Evolutionary conservation across 2,329 filamentous ascomycete species (phyloP).

Genomic region (Venturia pyrina): DNA sequence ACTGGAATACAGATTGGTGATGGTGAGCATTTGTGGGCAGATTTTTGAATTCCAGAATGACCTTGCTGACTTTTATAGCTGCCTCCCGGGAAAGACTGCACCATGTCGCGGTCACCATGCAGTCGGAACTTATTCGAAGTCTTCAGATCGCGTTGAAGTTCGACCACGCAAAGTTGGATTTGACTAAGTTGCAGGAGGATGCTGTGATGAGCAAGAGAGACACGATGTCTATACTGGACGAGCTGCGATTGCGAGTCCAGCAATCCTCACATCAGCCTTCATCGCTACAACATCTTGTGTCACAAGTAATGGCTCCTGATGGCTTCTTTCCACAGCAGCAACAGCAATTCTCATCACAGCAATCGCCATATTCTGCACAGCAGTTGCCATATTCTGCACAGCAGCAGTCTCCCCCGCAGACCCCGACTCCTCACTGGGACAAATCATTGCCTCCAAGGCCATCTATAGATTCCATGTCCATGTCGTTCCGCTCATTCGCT

Average conservation of each 20-base stretch:
- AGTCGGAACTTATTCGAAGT: conserved; percentile 30
- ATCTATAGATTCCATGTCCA: neutral
- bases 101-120: conserved; percentile 29
- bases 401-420: neutral
- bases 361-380: neutral
- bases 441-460: neutral
- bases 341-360: neutral
- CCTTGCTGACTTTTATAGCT: conserved; percentile 17
- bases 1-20: conserved; percentile 28
- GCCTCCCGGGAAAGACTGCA: conserved; percentile 27
- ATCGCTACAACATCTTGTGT: neutral
- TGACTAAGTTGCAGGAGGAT: conserved; percentile 26
- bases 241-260: conserved; percentile 7
- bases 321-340: neutral
- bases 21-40: conserved; percentile 18
- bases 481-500: neutral
- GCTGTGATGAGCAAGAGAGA: conserved; percentile 26
- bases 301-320: neutral
- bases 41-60: neutral
- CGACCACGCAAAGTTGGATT: conserved; percentile 24
- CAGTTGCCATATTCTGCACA: neutral
- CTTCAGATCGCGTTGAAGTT: conserved; percentile 28
- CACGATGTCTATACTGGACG: conserved; percentile 19
- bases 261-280: neutral
- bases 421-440: neutral